phyloP scores from a whole-genome alignment of 371 early-diverging fungal genomes.

The Mortierella sp. region DNA sequence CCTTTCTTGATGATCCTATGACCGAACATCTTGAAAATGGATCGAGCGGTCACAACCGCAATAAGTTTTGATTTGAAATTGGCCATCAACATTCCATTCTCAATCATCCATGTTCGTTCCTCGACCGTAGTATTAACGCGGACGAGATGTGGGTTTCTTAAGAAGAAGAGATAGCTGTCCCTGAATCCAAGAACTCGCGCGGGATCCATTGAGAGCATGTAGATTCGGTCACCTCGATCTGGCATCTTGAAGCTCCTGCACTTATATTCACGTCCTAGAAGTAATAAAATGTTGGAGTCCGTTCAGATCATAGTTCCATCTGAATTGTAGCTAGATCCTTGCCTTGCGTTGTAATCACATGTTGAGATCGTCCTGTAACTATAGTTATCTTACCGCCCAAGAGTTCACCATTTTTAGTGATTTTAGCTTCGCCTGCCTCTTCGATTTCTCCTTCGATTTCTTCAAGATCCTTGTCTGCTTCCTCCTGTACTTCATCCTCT shows the following conservation, averaged over 20 bases:
- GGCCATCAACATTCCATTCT: slow-evolving; percentile 77
- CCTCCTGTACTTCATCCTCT: neutral
- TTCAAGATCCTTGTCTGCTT: slow-evolving; percentile 27
- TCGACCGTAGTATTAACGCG: slow-evolving; percentile 82
- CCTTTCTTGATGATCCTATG: slow-evolving; percentile 82
- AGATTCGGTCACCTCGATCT: slow-evolving; percentile 72
- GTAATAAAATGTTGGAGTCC: neutral
- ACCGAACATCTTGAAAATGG: slow-evolving; percentile 90
- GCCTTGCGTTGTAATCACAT: neutral
- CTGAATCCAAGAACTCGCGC: slow-evolving; percentile 85
- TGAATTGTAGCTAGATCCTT: neutral
- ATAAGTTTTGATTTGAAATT: slow-evolving; percentile 85
- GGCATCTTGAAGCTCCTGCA: slow-evolving; percentile 79
- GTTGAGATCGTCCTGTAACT: neutral
- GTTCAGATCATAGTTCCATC: slow-evolving; percentile 1
- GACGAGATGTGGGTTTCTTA: slow-evolving; percentile 79
- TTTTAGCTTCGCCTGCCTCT: slow-evolving; percentile 76
- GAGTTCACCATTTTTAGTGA: slow-evolving; percentile 75
- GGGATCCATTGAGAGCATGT: slow-evolving; percentile 91
- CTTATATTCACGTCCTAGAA: slow-evolving; percentile 78
- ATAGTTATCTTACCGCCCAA: slow-evolving; percentile 69
- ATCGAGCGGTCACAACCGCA: slow-evolving; percentile 87
- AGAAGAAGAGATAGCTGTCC: slow-evolving; percentile 91
- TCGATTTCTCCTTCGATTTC: slow-evolving; percentile 72
- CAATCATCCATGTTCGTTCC: slow-evolving; percentile 80